Evolutionary conservation across 768 basidiomycete species (phyloP).

Genomic region (Pleurotus eryngii): DNA sequence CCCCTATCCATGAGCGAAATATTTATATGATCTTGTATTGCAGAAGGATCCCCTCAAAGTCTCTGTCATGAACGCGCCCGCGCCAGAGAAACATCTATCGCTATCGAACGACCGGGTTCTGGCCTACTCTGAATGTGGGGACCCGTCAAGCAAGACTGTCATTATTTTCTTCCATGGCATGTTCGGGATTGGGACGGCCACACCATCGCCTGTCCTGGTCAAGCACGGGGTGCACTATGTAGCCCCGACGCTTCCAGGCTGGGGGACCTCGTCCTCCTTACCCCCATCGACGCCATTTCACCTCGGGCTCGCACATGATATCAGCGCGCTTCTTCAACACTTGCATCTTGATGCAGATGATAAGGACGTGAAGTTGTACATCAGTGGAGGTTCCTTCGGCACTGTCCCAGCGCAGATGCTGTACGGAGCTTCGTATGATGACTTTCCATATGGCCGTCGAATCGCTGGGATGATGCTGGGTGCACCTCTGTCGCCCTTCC

Average conservation of each 20-base stretch:
- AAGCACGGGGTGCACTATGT: slow-evolving; percentile 30
- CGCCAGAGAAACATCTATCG: slow-evolving; percentile 15
- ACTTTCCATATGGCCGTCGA: slow-evolving; percentile 41
- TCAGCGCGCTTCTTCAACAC: slow-evolving; percentile 35
- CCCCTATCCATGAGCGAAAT: too few relatives aligned
- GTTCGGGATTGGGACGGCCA: slow-evolving; percentile 32
- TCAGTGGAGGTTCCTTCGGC: slow-evolving; percentile 48
- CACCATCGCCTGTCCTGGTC: slow-evolving; percentile 17
- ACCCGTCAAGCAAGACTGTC: slow-evolving; percentile 30
- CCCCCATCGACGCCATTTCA: slow-evolving; percentile 26
- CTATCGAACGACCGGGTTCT: slow-evolving; percentile 32
- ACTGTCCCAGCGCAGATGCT: slow-evolving; percentile 46
- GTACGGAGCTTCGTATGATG: slow-evolving; percentile 43
- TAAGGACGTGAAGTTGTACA: slow-evolving; percentile 31
- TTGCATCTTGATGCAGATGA: slow-evolving; percentile 31
- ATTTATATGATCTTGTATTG: too few relatives aligned
- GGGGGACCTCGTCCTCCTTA: slow-evolving; percentile 40
- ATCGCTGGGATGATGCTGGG: slow-evolving; percentile 39
- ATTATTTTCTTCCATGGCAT: slow-evolving; percentile 41
- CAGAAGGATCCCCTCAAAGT: too few relatives aligned
- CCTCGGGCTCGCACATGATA: slow-evolving; percentile 31
- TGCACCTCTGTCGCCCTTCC: slow-evolving; percentile 37
- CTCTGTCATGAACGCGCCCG: background rate
- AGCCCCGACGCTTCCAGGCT: slow-evolving; percentile 45
- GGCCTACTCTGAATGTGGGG: slow-evolving; percentile 36